Base-by-base conservation (phyloP, 352 stramenopile genomes). In the Poterioochromonas sp. region DNA sequence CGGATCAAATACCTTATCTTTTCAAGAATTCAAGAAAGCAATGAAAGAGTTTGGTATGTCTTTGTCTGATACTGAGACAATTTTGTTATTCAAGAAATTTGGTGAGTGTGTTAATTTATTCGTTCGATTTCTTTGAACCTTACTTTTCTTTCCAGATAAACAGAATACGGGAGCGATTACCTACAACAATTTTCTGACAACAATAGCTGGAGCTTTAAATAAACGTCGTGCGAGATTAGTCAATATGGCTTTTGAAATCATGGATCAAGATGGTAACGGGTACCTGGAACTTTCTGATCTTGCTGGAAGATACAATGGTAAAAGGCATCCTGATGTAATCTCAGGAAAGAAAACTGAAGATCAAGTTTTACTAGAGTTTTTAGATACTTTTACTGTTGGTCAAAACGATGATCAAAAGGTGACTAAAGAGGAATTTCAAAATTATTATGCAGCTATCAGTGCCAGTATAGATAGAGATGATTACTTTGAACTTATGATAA, bases 401-500 rank as follows among this genome's bases (percentile, higher is more conserved):
- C 34, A 37, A 5, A 79, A 86, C 0, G 39, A 73, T 29, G 85
- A 88, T 69, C 83, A 82, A 11, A 80, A 82, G 32, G 85, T 89
- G 34, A 86, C 84, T 0, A 51, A 47, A 51, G 20, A 74, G 32
- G 65, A 74, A n/a, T 87, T 87, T 77, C 76, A 80, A 22, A 83
- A 90, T 51, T 96, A 95, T 83, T 96, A 95, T 81, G 81, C 87
- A 49, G 93, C 93, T 83, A 84, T 96, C 3, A 93, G 88, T 64
- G 88, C 88, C 0, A 88, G 83, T 54, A 92, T 95, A 74, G 90
- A 93, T 40, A 85, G 90, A 60, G 89, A 95, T 80, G 87, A 94
- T 70, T 92, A 91, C 70, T 96, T 95, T 77, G 89, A 93, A 81
- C 82, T 92, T 35, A 93, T 96, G 87, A 90, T 95, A 79, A 86